Conservation (phyloP, 768 basidiomycete species). For the Suillus placidus region DNA sequence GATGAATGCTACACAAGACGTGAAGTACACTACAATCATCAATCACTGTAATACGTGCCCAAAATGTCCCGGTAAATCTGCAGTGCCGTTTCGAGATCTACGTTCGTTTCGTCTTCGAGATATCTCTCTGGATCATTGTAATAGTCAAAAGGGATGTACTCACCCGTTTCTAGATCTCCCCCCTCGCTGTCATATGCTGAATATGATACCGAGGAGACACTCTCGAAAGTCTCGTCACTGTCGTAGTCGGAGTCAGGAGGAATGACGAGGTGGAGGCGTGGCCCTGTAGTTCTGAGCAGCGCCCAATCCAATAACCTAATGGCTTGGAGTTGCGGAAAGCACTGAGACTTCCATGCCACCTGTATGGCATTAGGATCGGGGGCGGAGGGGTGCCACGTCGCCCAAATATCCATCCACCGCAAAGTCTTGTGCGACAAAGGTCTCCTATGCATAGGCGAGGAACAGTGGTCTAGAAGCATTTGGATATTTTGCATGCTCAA, state of each 20-base stretch:
- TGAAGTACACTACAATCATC: background rate
- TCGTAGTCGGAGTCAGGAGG: background rate
- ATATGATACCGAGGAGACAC: slow-evolving; percentile 1
- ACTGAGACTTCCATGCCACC: slow-evolving; percentile 1
- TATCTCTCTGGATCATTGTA: background rate
- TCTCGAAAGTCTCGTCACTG: background rate
- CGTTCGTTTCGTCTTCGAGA: background rate
- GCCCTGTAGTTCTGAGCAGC: background rate
- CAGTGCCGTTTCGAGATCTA: background rate
- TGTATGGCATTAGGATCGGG: background rate
- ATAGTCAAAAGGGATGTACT: background rate
- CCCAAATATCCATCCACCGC: slow-evolving; percentile 12
- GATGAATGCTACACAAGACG: background rate
- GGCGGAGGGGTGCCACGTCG: background rate
- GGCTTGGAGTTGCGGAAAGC: slow-evolving; percentile 7
- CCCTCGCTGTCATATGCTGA: slow-evolving; percentile 14
- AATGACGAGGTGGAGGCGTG: background rate
- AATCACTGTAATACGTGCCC: background rate
- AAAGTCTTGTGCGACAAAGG: slow-evolving; percentile 1
- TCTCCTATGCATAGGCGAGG: background rate
- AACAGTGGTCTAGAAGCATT: background rate
- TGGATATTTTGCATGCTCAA: background rate
- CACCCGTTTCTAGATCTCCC: slow-evolving; percentile 7
- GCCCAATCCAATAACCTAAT: slow-evolving; percentile 9
- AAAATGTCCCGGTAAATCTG: background rate